Percentiles rank a stretch among this genome's conserved stretches.
These are phyloP conservation scores for Funneliformis mosseae DNA, from an alignment of 192 early-diverging fungal species.

Conservation along the genomic window DNA sequence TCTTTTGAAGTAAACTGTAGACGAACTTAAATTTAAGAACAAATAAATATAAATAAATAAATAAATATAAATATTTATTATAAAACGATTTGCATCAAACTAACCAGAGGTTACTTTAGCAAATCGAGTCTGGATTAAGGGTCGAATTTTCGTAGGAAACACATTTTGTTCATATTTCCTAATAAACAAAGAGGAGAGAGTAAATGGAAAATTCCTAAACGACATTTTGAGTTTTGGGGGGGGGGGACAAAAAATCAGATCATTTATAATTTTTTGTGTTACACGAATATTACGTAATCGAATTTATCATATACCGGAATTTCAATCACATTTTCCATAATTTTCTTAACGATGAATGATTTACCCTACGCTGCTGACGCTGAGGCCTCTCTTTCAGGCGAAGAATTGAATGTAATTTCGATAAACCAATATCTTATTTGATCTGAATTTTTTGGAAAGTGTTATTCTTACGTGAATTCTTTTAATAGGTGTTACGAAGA, in stretches of 20 bases:
- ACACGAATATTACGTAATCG: too few relatives aligned
- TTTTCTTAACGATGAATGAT: not conserved
- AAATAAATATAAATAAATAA: too few relatives aligned
- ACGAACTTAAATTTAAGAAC: not conserved
- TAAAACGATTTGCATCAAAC: not conserved
- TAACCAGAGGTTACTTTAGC: not conserved
- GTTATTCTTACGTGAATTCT: not conserved
- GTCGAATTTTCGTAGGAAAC: not conserved
- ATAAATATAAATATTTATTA: too few relatives aligned
- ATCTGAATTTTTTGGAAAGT: not conserved
- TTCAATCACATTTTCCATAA: too few relatives aligned
- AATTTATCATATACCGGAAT: too few relatives aligned
- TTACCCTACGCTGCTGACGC: conserved; percentile 31
- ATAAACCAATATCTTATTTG: not conserved
- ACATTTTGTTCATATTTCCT: not conserved
- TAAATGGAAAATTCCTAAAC: not conserved
- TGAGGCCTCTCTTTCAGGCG: not conserved
- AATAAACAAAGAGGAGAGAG: not conserved
- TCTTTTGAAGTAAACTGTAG: not conserved
- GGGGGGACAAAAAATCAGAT: too few relatives aligned
- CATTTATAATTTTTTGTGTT: too few relatives aligned
- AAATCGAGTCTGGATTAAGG: not conserved
- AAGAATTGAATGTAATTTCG: conserved; percentile 25
- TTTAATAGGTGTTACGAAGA: conserved; percentile 60
- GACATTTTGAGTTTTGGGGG: too few relatives aligned